Evolutionary conservation across 1,139 yeast species (phyloP).

Genomic region (Geotrichum histeridarum): DNA sequence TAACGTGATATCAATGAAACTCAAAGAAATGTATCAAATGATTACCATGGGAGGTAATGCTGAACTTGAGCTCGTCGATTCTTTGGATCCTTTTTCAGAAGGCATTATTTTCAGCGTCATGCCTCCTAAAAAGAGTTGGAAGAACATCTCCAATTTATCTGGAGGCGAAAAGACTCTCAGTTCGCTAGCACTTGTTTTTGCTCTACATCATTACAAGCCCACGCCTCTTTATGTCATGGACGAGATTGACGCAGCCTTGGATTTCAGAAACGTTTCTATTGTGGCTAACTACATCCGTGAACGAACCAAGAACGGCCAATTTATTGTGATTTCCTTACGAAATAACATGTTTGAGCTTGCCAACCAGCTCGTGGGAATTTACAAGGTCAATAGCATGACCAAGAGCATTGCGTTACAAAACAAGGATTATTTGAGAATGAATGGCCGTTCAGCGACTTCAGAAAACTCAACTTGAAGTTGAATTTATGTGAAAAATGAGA

Average conservation of each 20-base stretch:
- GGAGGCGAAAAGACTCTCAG: slow-evolving; percentile 98
- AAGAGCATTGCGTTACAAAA: slow-evolving; percentile 73
- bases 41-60: slow-evolving; percentile 99
- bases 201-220: slow-evolving; percentile 92
- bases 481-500: too few relatives aligned
- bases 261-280: slow-evolving; percentile 92
- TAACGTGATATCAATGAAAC: slow-evolving; percentile 73
- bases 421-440: slow-evolving; percentile 38
- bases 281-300: slow-evolving; percentile 96
- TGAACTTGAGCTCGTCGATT: slow-evolving; percentile 89
- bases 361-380: slow-evolving; percentile 88
- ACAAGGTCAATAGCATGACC: slow-evolving; percentile 89
- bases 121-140: slow-evolving; percentile 99
- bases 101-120: slow-evolving; percentile 95
- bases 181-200: slow-evolving; percentile 93
- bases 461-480: too few relatives aligned
- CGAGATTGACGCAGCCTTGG: slow-evolving; percentile 98
- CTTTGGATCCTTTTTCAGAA: slow-evolving; percentile 96
- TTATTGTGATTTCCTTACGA: slow-evolving; percentile 88
- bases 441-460: too few relatives aligned
- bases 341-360: slow-evolving; percentile 98
- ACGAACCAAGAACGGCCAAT: slow-evolving; percentile 93
- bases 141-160: slow-evolving; percentile 85
- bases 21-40: slow-evolving; percentile 97
- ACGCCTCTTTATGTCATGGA: slow-evolving; percentile 98